Conservation (phyloP, 345 rosid genomes). For the Citrus inodora region DNA sequence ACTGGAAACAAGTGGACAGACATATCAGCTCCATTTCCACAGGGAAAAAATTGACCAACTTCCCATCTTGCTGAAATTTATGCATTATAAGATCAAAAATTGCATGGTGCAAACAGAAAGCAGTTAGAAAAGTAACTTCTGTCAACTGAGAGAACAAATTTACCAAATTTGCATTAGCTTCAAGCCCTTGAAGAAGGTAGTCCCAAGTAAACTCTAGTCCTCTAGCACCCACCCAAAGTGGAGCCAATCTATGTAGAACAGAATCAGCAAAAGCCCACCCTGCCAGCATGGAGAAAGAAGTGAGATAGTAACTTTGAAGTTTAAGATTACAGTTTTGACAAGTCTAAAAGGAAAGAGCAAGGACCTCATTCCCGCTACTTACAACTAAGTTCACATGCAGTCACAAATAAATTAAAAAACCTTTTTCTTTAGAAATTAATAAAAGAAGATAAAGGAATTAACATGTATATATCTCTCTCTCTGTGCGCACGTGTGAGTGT, state of each 20-base stretch:
- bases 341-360: background rate
- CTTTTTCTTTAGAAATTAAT: background rate
- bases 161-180: conserved; percentile 97
- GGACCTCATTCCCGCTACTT: background rate
- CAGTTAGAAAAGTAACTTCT: background rate
- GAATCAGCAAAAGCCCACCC: conserved; percentile 99
- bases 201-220: conserved; percentile 97
- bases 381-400: background rate
- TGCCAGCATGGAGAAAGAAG: conserved; percentile 27
- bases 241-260: conserved; percentile 87
- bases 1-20: background rate
- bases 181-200: conserved; percentile 85
- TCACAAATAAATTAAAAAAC: background rate
- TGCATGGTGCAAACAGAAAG: background rate
- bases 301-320: background rate
- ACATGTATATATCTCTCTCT: too few species aligned
- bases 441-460: background rate
- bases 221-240: conserved; percentile 96
- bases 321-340: background rate
- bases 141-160: background rate
- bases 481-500: too few species aligned
- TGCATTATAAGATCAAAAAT: background rate
- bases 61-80: background rate
- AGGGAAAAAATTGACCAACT: background rate
- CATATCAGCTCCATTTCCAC: background rate